Conservation (phyloP, 2,329 filamentous ascomycete genomes). For the Nemania serpens region DNA sequence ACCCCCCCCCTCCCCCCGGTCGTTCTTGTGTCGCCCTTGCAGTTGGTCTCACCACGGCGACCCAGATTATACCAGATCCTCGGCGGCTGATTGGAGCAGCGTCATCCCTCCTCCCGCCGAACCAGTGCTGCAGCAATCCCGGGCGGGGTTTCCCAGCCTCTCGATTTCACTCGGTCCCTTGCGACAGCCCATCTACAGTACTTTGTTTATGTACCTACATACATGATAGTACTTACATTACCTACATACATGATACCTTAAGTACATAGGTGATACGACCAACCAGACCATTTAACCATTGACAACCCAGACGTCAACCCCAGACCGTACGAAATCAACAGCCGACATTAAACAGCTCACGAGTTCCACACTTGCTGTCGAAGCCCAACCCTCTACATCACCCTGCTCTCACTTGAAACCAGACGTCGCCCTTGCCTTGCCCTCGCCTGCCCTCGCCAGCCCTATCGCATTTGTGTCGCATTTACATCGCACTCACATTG, state of each 20-base stretch:
- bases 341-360: conserved; percentile 11
- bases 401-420: conserved; percentile 21
- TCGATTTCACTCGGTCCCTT: conserved; percentile 31
- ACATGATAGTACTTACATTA: too few relatives aligned
- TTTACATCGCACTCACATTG: too few relatives aligned
- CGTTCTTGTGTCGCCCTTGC: conserved; percentile 25
- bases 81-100: conserved; percentile 26
- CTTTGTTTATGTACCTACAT: too few relatives aligned
- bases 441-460: too few relatives aligned
- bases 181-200: background rate
- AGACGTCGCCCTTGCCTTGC: background rate
- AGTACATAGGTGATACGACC: too few relatives aligned
- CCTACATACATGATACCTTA: too few relatives aligned
- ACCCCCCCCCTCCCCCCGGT: too few relatives aligned
- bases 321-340: too few relatives aligned
- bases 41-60: conserved; percentile 28
- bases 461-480: conserved; percentile 2
- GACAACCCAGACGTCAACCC: too few relatives aligned
- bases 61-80: conserved; percentile 12
- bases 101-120: conserved; percentile 21
- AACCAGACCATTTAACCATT: too few relatives aligned
- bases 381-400: conserved; percentile 28
- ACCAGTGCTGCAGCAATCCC: conserved; percentile 16
- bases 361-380: conserved; percentile 12
- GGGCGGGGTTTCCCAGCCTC: conserved; percentile 38